Base-by-base conservation (phyloP, 2,329 filamentous ascomycete genomes). In the Phyllosticta citribraziliensis region DNA sequence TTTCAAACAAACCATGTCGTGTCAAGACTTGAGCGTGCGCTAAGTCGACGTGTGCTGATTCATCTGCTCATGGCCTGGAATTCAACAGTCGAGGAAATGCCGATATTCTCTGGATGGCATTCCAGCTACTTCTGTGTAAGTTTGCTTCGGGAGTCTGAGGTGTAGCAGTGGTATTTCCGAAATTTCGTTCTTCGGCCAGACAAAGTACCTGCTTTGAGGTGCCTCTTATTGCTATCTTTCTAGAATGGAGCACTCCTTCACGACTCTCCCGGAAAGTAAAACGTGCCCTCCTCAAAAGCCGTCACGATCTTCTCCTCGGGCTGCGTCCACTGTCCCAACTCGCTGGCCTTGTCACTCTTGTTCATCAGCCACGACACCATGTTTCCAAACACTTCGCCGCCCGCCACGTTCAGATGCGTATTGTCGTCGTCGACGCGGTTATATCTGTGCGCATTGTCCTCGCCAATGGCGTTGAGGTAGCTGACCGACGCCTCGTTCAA, bases 391-490 rank as follows among this genome's bases (percentile, higher is more conserved):
- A 61, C 55, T 12, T 56, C 27, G 55, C 59, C 54, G 8, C 59
- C 59, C 19, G 54, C 59, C 1, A 35, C 54, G 27, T 61, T 61
- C 27, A 61, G 55, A 24, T 61, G 59, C 12, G 59, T 61, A 14
- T n/a, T 9, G 55, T 61, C 59, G 20, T 54, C 59, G 9, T n/a
- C 22, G 25, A 35, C 24, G 5, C 56, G 59, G 22, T 61, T 61
- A 50, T 61, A 61, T 14, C 40, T 52, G 30, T 47, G 33, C 20
- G 59, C 59, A 24, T 30, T n/a, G 4, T 52, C 59, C 5, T 17
- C 9, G 55, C 59, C 59, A 30, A 61, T 61, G 17, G 59, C 59
- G 55, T 61, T 54, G 5, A 61, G 59, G 54, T 61, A 61, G 17
- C 47, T 40, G 20, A 12, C 30, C 25, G 54, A 57, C n/a, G 59